phyloP scores from a whole-genome alignment of 345 rosid species.

The Clausena lansium region DNA sequence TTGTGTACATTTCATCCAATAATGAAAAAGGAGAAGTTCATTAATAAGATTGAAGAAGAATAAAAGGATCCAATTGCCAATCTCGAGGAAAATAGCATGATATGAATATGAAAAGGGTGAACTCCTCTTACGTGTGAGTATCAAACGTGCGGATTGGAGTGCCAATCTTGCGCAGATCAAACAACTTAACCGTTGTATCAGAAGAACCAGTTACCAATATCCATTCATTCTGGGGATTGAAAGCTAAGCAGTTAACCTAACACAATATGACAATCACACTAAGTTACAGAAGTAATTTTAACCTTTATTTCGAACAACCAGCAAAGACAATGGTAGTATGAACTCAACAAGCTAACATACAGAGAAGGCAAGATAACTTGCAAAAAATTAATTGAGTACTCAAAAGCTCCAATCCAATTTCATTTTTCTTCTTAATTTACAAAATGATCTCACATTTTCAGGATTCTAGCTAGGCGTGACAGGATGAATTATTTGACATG shows the following conservation, averaged over 20 bases:
- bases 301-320: not conserved
- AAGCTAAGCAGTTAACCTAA: conserved; percentile 95
- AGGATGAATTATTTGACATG: not conserved
- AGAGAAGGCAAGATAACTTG: not conserved
- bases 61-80: not conserved
- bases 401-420: not conserved
- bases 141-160: conserved; percentile 88
- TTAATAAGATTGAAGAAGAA: not conserved
- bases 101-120: not conserved
- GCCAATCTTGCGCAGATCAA: conserved; percentile 86
- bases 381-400: not conserved
- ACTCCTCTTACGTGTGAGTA: conserved; percentile 74
- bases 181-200: conserved; percentile 91
- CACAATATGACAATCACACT: conserved; percentile 12
- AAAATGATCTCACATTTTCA: not conserved
- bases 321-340: no score
- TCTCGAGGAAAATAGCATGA: not conserved
- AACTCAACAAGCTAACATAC: not conserved
- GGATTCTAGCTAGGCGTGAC: not conserved
- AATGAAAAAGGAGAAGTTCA: not conserved
- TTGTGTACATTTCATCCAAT: not conserved
- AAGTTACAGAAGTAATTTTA: not conserved
- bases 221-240: conserved; percentile 98
- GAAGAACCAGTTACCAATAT: conserved; percentile 96
- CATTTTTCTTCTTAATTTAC: not conserved